Conservation (phyloP, 2,329 filamentous ascomycete genomes). For the Nigrospora osmanthi region DNA sequence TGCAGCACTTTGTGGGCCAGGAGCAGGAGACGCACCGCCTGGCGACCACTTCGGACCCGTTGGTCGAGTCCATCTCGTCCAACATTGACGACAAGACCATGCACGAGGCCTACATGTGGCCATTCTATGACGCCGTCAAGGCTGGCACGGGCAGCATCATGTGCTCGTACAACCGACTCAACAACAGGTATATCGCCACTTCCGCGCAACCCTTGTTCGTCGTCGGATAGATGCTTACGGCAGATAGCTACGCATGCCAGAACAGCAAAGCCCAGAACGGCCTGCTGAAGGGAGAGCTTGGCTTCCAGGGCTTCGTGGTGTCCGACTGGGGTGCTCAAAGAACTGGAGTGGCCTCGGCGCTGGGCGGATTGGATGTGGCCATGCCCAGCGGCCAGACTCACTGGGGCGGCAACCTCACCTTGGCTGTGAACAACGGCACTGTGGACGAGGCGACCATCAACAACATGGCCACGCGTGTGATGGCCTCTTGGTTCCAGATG, state of each 20-base stretch:
- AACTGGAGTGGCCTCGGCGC: constrained; percentile 30
- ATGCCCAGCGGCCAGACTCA: constrained; percentile 34
- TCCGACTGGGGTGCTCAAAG: constrained; percentile 35
- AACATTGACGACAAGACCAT: constrained; percentile 67
- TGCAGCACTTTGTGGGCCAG: constrained; percentile 57
- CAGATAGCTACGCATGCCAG: constrained; percentile 50
- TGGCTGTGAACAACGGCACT: constrained; percentile 39
- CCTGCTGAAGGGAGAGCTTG: constrained; percentile 54
- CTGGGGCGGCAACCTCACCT: constrained; percentile 37
- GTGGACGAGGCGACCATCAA: constrained; percentile 32
- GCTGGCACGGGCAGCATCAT: constrained; percentile 51
- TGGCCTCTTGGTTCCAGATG: constrained; percentile 33
- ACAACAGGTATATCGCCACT: constrained; percentile 58
- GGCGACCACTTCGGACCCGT: constrained; percentile 37
- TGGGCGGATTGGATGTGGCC: constrained; percentile 40
- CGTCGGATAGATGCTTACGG: constrained; percentile 27
- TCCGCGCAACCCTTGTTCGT: constrained; percentile 20
- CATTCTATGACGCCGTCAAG: constrained; percentile 59
- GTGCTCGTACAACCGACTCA: constrained; percentile 64
- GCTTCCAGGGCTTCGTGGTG: constrained; percentile 35
- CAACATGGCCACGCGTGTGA: constrained; percentile 39
- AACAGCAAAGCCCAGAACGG: constrained; percentile 62
- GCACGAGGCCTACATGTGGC: constrained; percentile 70
- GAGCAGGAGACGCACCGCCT: constrained; percentile 60
- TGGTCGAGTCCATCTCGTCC: constrained; percentile 44